Evolutionary conservation across 257 asterid species (phyloP).

Genomic region (Fraxinus anomala): DNA sequence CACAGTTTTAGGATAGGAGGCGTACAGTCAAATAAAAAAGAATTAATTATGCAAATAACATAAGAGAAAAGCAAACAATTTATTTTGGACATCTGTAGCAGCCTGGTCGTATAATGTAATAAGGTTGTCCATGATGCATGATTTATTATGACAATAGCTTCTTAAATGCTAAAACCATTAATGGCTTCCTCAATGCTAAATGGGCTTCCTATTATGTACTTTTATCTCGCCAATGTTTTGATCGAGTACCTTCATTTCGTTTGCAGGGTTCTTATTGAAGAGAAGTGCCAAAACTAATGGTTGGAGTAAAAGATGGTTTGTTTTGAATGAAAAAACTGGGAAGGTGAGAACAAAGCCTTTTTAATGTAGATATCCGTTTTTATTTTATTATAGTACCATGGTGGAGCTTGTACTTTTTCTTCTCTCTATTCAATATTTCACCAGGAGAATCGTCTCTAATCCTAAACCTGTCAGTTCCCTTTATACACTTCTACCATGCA

Average conservation of each 20-base stretch:
- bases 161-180: neutral
- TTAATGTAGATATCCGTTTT: neutral
- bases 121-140: neutral
- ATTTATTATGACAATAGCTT: neutral
- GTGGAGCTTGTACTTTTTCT: constrained; percentile 12
- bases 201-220: neutral
- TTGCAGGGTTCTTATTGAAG: constrained; percentile 83
- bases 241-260: constrained; percentile 10
- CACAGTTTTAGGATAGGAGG: neutral
- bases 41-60: neutral
- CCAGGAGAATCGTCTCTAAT: neutral
- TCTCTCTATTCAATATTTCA: neutral
- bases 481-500: neutral
- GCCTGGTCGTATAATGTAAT: neutral
- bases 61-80: neutral
- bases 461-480: neutral
- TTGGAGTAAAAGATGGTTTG: constrained; percentile 97
- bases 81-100: neutral
- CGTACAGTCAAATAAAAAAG: neutral
- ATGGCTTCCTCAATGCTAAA: neutral
- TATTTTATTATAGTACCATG: constrained; percentile 15
- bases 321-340: constrained; percentile 92
- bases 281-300: constrained; percentile 83
- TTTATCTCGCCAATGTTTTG: neutral
- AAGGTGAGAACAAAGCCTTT: constrained; percentile 54